These are phyloP conservation scores for Aspergillus sp. DNA, from an alignment of 2,329 filamentous ascomycete species.

Conservation along the genomic window DNA sequence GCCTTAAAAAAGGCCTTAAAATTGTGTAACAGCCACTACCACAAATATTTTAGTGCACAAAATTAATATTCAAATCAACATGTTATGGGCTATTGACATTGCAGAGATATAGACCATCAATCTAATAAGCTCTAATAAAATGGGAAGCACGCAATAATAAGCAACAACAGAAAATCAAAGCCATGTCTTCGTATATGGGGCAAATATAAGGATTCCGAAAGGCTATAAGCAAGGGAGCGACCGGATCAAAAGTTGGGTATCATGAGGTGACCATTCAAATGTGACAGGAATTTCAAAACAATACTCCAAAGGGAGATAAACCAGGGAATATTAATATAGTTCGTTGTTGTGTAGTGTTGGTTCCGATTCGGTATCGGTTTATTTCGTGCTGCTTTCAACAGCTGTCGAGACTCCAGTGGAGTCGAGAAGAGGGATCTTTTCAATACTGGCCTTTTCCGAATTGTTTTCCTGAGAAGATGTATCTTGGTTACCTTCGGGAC, in stretches of 20 bases:
- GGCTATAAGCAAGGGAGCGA: constrained; percentile 7
- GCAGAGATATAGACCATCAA: neutral
- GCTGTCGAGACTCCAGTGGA: constrained; percentile 28
- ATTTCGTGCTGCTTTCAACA: constrained; percentile 14
- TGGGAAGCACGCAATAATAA: neutral
- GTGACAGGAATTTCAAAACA: constrained; percentile 1
- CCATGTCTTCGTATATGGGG: neutral
- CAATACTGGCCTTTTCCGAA: constrained; percentile 28
- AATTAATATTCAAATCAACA: neutral
- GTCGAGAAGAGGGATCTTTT: constrained; percentile 40
- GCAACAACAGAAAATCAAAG: neutral
- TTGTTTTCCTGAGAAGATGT: constrained; percentile 17
- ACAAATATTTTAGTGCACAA: too few species aligned
- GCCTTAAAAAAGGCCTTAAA: too few species aligned
- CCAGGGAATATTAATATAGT: neutral
- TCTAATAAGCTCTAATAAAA: constrained; percentile 1
- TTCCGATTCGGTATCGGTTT: neutral
- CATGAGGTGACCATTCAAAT: constrained; percentile 9
- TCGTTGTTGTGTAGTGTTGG: neutral
- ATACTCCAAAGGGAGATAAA: constrained; percentile 7
- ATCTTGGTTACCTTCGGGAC: constrained; percentile 18
- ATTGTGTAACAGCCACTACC: too few species aligned
- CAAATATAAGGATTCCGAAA: neutral
- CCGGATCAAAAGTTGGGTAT: constrained; percentile 15
- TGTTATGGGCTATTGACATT: neutral